These are phyloP conservation scores for Talaromyces stipitatus DNA, from an alignment of 495 filamentous ascomycete species.

Conservation along the genomic window DNA sequence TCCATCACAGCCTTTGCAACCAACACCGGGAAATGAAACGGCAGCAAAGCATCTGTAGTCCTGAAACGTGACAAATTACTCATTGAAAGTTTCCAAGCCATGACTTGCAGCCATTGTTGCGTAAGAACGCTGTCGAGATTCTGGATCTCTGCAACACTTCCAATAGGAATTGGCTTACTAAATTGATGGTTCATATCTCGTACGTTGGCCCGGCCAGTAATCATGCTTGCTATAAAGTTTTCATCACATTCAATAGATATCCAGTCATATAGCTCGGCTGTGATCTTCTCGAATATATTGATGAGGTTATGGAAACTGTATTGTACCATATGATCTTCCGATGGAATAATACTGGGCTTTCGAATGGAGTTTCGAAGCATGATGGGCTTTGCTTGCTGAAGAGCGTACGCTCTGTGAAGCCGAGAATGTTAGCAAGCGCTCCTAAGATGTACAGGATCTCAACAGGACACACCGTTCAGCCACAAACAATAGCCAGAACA, in stretches of 20 bases:
- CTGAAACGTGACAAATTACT: conserved; percentile 41
- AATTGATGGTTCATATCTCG: conserved; percentile 10
- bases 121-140: conserved; percentile 55
- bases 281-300: conserved; percentile 42
- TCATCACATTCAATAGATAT: conserved; percentile 32
- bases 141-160: conserved; percentile 46
- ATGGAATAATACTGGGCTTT: conserved; percentile 37
- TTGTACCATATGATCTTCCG: conserved; percentile 37
- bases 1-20: conserved; percentile 47
- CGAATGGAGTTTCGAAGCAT: conserved; percentile 44
- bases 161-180: conserved; percentile 29
- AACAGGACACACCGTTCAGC: conserved; percentile 42
- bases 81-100: conserved; percentile 56
- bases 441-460: conserved; percentile 11
- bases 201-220: conserved; percentile 10
- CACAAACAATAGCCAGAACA: conserved; percentile 61
- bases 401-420: conserved; percentile 30
- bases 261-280: conserved; percentile 35
- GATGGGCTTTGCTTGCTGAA: conserved; percentile 49
- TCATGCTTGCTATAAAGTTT: conserved; percentile 25
- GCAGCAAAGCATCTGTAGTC: conserved; percentile 39
- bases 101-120: conserved; percentile 54
- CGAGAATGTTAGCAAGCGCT: conserved; percentile 8
- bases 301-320: conserved; percentile 49
- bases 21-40: conserved; percentile 51